Evolutionary conservation across 2,329 filamentous ascomycete species (phyloP), one percentile per base, ranked within the genome.

Genomic region (Diaporthe vexans): DNA sequence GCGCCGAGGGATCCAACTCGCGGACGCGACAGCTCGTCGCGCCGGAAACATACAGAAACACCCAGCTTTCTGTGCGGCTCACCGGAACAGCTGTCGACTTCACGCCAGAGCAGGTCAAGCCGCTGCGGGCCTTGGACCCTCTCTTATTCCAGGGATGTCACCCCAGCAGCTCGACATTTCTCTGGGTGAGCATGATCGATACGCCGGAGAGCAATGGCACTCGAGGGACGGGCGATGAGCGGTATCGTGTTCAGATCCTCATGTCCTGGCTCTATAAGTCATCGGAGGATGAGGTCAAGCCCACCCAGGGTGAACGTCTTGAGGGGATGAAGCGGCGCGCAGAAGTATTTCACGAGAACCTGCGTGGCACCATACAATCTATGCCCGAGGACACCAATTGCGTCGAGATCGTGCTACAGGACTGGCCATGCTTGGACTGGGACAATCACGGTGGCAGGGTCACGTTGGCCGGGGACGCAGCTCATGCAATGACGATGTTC

Each of bases 401-500:
- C n/a, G 26, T 54, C 80, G 81, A 52, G 84, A 86, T 76, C 26
- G 54, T 71, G 26, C 52, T 58, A 17, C 68, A 68, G 33, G 63
- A 68, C 63, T 82, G 84, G 75, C 83, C 82, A 0, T 81, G 79
- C 35, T 80, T 79, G 1, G 78, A 79, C 9, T 88, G 86, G 86
- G 80, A 85, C 74, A 85, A 85, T 63, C 79, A 77, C 17, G 78
- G 80, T 54, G 87, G 87, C 4, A 81, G 82, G 1, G 84, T 87
- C 4, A 87, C 87, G 1, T 79, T 91, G 1, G 82, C 86, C 5
- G 89, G 89, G 4, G 89, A 91, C 78, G 85, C 88, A 2, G 88
- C 88, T 0, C 88, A 91, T 79, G 86, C 88, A n/a, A 90, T 91
- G 88, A 89, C 88, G 40, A 89, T 90, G 88, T 43, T 43, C 40